Evolutionary conservation across 1,284 basidiomycete genomes (phyloP), one percentile per base, ranked within the genome.

Genomic region (Fomitopsis pinicola): DNA sequence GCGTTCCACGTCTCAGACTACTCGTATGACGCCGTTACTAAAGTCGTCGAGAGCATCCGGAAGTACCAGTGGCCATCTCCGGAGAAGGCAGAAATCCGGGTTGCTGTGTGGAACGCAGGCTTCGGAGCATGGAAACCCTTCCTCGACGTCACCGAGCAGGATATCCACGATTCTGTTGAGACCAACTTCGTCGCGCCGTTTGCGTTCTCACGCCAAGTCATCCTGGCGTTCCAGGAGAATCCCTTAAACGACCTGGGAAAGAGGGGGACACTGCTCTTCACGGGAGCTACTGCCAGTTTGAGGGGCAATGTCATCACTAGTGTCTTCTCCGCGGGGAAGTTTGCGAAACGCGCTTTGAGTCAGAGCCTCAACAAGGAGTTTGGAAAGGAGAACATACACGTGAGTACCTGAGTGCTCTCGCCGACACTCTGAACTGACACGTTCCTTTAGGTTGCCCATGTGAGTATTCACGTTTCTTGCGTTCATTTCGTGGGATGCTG

Each of bases 301-400:
- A 77, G 91, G 62, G 91, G 91, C 0, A 90, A 89, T 62, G 73
- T 76, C 9, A 77, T 74, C 1, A 92, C 89, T 0, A 86, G 86
- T 56, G 82, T 80, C 2, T 90, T 93, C 64, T 79, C 89, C 5
- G 84, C 86, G 3, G 84, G 85, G 2, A 93, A 92, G 74, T 83
- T 83, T 61, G 90, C 82, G 1, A 62, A 85, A 62, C 77, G 91
- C 40, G 86, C 86, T 0, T 73, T 93, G 54, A 83, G 84, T 12
- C 90, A 93, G 77, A 90, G 88, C 62, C 74, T 93, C 70, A 84
- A 84, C 35, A 91, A 92, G 72, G 91, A 93, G 69, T 93, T 92
- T 69, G 87, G 87, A 17, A 86, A 86, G 69, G 76, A 92, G 63
- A 90, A 91, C 66, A 91, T 93, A 59, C 89, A 93, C 73, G 89